Evolutionary conservation across 2,329 filamentous ascomycete genomes (phyloP).

Genomic region (Thelonectria blattea): DNA sequence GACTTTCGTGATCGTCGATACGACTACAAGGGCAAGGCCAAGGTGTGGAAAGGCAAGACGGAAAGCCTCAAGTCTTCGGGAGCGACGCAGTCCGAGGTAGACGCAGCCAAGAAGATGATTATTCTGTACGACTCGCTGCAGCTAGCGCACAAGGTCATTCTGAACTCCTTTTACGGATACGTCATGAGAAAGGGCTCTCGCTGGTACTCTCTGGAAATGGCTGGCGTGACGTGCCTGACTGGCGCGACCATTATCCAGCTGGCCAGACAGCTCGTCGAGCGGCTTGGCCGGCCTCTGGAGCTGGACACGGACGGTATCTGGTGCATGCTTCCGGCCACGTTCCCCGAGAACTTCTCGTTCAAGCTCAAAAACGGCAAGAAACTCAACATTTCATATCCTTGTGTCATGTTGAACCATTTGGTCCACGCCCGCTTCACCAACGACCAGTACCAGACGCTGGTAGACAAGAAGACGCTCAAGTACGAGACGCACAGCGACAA

Average conservation of each 20-base stretch:
- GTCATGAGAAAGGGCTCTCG: slow-evolving; percentile 99
- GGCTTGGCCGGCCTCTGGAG: slow-evolving; percentile 90
- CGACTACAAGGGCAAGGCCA: slow-evolving; percentile 97
- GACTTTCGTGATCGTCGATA: slow-evolving; percentile 97
- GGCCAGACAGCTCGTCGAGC: slow-evolving; percentile 90
- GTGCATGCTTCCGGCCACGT: slow-evolving; percentile 97
- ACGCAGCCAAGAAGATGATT: slow-evolving; percentile 98
- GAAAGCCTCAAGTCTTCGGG: slow-evolving; percentile 84
- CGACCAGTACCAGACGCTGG: slow-evolving; percentile 92
- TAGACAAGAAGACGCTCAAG: slow-evolving; percentile 78
- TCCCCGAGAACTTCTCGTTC: slow-evolving; percentile 95
- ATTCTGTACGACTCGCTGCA: slow-evolving; percentile 94
- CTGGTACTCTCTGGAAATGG: slow-evolving; percentile 99
- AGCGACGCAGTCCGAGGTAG: slow-evolving; percentile 76
- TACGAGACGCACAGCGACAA: slow-evolving; percentile 99
- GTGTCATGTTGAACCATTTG: slow-evolving; percentile 98
- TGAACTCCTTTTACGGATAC: slow-evolving; percentile 99
- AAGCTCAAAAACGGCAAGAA: slow-evolving; percentile 97
- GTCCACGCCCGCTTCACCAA: slow-evolving; percentile 96
- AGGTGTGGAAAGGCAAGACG: slow-evolving; percentile 98
- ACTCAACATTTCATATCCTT: slow-evolving; percentile 93
- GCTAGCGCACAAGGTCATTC: slow-evolving; percentile 96
- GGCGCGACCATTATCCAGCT: slow-evolving; percentile 97
- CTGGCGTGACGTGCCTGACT: slow-evolving; percentile 95
- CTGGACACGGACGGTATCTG: slow-evolving; percentile 99